Evolutionary conservation across 2,329 filamentous ascomycete genomes (phyloP), one percentile per base, ranked within the genome.

Genomic region (Ophiostoma himal-ulmi): DNA sequence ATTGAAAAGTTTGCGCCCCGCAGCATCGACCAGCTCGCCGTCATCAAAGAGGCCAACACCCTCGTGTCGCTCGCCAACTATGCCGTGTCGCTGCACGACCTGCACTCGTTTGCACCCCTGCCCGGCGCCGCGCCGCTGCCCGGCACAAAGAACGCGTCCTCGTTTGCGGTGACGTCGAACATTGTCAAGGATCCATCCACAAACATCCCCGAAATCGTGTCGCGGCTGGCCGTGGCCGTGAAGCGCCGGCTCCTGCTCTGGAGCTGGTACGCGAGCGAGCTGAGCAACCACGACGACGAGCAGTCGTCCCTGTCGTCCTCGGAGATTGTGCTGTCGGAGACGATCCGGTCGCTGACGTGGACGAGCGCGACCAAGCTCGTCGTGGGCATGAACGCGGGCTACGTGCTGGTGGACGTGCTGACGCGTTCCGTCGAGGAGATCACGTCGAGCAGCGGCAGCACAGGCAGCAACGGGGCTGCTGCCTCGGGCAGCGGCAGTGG

Each of bases 241-340:
- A 98, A 98, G 84, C 85, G 95, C 76, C 91, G 92, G 76, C 84
- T 99, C 69, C 79, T 98, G 72, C 81, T 97, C 70, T 99, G 95
- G 94, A 92, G 90, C 76, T 99, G 96, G 95, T 91, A 95, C 76
- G 94, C 97, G 78, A 95, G 93, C 83, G 95, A 98, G 81, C 84
- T 97, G 60, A 86, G 86, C 67, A 54, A 39, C 22, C 69, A 60
- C 37, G 48, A 36, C 17, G 37, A 22, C 8, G 48, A 17, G 22
- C 41, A 52, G 5, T 54, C 41, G 5, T 83, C 86, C 3, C 88
- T 94, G 41, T 88, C 95, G 44, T 88, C 90, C 0, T 83, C 83
- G 37, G 95, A 98, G 80, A 87, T 97, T 52, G 87, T 88, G 1
- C 84, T 98, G 64, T 84, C 92, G 44, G 94, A 94, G 76, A 88